Base-by-base conservation (phyloP, 1,284 basidiomycete species). In the Microbotryum scabiosae region DNA sequence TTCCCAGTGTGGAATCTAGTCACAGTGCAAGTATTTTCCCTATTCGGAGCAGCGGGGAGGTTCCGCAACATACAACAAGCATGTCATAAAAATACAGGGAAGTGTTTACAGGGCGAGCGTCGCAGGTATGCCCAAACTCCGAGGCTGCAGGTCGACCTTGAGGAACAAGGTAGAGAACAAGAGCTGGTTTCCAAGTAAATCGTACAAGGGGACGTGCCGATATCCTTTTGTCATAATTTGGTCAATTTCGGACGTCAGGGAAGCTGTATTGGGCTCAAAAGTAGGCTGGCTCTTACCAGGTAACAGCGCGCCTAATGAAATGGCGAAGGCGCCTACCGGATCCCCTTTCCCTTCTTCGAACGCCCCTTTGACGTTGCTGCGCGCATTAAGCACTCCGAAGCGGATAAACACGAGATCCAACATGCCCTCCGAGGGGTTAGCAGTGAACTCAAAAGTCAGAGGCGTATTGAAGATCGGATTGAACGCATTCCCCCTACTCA, bases 121-220 rank as follows among this genome's bases (percentile, higher is more conserved):
- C 30, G 36, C 12, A 41, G 36, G 16, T 41, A 5, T 18, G 36
- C 16, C 36, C 30, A 9, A 30, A 5, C 16, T 41, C 14, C 16
- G 36, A 41, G 36, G 36, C 14, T 41, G 26, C 16, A 28, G 10
- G 44, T 49, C 47, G 54, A 66, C 57, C 30, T 45, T 26, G 41
- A 92, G 85, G 70, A 93, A 93, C 7, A 96, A 78, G 25, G 89
- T 92, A 44, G 90, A 88, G 75, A 91, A 94, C 51, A 94, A 77
- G 71, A 86, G 88, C 67, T 89, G 86, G 47, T 85, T 86, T 54
- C 90, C 82, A 70, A 88, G 83, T 1, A 81, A 77, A 73, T 94
- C 90, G 71, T 89, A 86, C 52, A 94, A 76, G 0, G 90, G 89
- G 20, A 94, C 76, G 77, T 94, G 88, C 14, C 89, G 84, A 73